Percentiles rank a stretch among this genome's conserved stretches.
Evolutionary conservation across 1,284 basidiomycete genomes (phyloP).

Genomic region (Mycena citricolor): DNA sequence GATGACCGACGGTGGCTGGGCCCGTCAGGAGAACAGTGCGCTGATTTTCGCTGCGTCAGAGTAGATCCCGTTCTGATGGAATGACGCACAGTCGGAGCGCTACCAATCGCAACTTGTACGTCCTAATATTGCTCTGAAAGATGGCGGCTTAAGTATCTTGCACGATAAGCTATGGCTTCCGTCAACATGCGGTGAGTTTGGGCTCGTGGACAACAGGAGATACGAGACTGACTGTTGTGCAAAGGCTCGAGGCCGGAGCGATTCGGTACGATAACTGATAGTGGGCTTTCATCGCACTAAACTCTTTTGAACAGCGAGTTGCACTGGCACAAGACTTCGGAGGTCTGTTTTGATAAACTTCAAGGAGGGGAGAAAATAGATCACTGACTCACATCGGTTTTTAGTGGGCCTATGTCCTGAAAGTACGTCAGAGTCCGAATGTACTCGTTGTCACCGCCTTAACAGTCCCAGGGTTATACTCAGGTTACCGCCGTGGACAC

Average conservation of each 20-base stretch:
- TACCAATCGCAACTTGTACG: slow-evolving; percentile 62
- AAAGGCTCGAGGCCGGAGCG: slow-evolving; percentile 53
- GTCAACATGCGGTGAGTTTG: slow-evolving; percentile 58
- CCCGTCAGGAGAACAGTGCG: slow-evolving; percentile 64
- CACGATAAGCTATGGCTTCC: slow-evolving; percentile 52
- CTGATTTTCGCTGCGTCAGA: background rate
- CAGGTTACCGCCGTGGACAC: slow-evolving; percentile 63
- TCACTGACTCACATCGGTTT: slow-evolving; percentile 17
- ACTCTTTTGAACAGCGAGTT: slow-evolving; percentile 49
- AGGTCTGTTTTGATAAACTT: slow-evolving; percentile 46
- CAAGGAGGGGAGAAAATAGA: too few species aligned
- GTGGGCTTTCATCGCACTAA: background rate
- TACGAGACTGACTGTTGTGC: background rate
- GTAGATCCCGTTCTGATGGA: background rate
- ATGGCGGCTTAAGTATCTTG: background rate
- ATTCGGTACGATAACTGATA: slow-evolving; percentile 46
- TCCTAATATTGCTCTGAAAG: slow-evolving; percentile 11
- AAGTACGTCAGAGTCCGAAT: slow-evolving; percentile 33
- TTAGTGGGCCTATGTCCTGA: slow-evolving; percentile 68
- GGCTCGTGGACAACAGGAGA: too few species aligned
- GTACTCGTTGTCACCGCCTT: background rate
- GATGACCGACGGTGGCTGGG: slow-evolving; percentile 72
- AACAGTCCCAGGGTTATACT: slow-evolving; percentile 55
- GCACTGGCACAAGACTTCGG: slow-evolving; percentile 72
- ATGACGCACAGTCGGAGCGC: slow-evolving; percentile 42